phyloP scores from a whole-genome alignment of 2,329 filamentous ascomycete genomes.

The Colletotrichum limetticola region DNA sequence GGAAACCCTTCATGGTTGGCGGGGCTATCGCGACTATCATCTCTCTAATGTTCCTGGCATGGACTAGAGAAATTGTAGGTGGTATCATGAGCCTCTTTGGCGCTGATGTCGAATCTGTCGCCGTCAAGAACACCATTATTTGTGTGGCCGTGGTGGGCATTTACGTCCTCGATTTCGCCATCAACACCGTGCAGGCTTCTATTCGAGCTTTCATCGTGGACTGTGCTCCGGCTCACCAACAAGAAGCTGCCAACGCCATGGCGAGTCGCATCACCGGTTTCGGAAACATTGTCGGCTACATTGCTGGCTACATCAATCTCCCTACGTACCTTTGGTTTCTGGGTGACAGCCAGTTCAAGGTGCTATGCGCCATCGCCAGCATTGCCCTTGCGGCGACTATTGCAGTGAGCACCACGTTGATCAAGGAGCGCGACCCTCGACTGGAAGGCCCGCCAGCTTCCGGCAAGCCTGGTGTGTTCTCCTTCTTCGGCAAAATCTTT shows the following conservation, averaged over 20 bases:
- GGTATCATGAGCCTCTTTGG: conserved; percentile 77
- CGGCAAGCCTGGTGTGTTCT: conserved; percentile 72
- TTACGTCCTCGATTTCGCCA: conserved; percentile 91
- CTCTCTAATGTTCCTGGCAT: conserved; percentile 76
- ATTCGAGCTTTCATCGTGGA: conserved; percentile 95
- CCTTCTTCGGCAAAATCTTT: conserved; percentile 84
- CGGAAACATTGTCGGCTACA: conserved; percentile 90
- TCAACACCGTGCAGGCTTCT: conserved; percentile 96
- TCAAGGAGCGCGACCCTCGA: conserved; percentile 84
- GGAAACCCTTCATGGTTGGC: conserved; percentile 83
- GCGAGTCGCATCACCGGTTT: conserved; percentile 86
- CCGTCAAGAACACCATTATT: conserved; percentile 75
- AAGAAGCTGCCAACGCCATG: conserved; percentile 95
- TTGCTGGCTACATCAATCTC: conserved; percentile 86
- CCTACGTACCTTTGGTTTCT: conserved; percentile 81
- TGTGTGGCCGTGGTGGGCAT: conserved; percentile 85
- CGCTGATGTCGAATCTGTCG: conserved; percentile 71
- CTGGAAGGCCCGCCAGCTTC: conserved; percentile 72
- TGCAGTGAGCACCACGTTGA: conserved; percentile 72
- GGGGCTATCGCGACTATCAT: conserved; percentile 75
- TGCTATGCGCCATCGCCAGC: conserved; percentile 87
- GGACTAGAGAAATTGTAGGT: conserved; percentile 78
- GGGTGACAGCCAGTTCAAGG: conserved; percentile 91
- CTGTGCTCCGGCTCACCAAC: conserved; percentile 90
- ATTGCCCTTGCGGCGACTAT: conserved; percentile 78